These are phyloP conservation scores for Amanita phalloides DNA, from an alignment of 768 basidiomycete species.

Conservation along the genomic window DNA sequence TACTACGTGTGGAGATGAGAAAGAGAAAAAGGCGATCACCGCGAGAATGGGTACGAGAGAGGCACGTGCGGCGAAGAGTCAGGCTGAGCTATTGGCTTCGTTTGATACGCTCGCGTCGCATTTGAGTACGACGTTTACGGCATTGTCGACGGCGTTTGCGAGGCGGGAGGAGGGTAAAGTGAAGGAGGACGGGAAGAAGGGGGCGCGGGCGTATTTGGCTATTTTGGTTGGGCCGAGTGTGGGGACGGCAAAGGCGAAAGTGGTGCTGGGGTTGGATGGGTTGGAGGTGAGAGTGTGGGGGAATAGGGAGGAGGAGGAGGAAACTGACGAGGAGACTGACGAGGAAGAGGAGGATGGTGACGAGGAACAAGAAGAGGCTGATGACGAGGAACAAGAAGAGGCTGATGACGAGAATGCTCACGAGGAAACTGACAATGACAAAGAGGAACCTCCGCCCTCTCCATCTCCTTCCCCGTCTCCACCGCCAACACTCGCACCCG, in stretches of 20 bases:
- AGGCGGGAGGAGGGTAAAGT: background rate
- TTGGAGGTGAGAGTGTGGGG: slow-evolving; percentile 42
- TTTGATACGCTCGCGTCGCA: slow-evolving; percentile 69
- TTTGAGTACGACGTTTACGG: slow-evolving; percentile 61
- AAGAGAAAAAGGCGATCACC: background rate
- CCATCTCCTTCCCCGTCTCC: slow-evolving; percentile 2
- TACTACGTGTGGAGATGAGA: too few species aligned
- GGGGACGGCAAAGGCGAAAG: slow-evolving; percentile 46
- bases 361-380: slow-evolving; percentile 14
- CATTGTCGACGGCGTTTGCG: slow-evolving; percentile 61
- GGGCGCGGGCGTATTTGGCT: slow-evolving; percentile 39
- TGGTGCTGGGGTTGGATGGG: slow-evolving; percentile 56
- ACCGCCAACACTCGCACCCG: slow-evolving; percentile 7
- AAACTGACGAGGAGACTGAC: background rate
- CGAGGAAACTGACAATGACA: slow-evolving; percentile 8
- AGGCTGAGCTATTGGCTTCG: slow-evolving; percentile 49
- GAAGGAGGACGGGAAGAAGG: slow-evolving; percentile 1
- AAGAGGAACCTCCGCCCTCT: slow-evolving; percentile 3
- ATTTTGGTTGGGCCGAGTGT: slow-evolving; percentile 59
- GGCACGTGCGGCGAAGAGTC: slow-evolving; percentile 43
- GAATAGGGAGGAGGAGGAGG: slow-evolving; percentile 15
- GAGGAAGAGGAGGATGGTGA: slow-evolving; percentile 11
- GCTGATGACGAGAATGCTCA: background rate
- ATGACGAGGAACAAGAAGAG: slow-evolving; percentile 9
- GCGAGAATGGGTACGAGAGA: slow-evolving; percentile 8